Evolutionary conservation across 2,329 filamentous ascomycete species (phyloP), one percentile per base, ranked within the genome.

Genomic region (Cladosporium sp.): DNA sequence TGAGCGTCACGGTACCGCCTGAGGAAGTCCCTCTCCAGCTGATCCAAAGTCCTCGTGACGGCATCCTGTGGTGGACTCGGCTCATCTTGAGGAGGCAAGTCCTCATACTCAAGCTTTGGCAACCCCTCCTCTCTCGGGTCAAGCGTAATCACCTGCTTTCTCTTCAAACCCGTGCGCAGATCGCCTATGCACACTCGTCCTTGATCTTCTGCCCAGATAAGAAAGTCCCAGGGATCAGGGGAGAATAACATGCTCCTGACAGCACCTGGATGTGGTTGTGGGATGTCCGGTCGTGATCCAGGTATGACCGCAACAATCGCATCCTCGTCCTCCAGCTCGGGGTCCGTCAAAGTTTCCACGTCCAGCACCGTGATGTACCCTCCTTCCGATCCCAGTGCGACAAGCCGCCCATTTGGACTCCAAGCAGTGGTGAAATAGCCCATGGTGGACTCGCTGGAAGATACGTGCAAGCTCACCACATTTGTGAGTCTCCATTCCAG

Each of bases 121-220:
- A 88, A 84, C 3, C 82, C 83, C 28, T 85, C 83, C 32, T 81
- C 79, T 61, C 86, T 82, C 16, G 82, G 81, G 69, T 88, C 85
- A 49, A 94, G 82, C 30, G 85, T 80, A 32, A 95, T 81, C 34
- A 90, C 84, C 74, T 95, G 91, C 54, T 89, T 87, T 60, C 86
- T 83, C 56, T 84, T 81, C 67, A 92, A 88, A 25, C 88, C 86
- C 70, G 82, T 85, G 32, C 91, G 85, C 58, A 91, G 79, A 76
- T 95, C 91, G 5, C 89, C 89, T 46, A 94, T 82, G 43, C 90
- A 91, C 18, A 93, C 83, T 64, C 88, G 84, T 3, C 89, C 91
- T 68, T 91, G 89, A 72, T 97, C 91, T 77, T 99, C 95, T 10
- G 93, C 91, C 93, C 95, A 98, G 7, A 96, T 91, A 48, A 99